Evolutionary conservation across 345 rosid species (phyloP).

Genomic region (Aquilaria malaccensis): DNA sequence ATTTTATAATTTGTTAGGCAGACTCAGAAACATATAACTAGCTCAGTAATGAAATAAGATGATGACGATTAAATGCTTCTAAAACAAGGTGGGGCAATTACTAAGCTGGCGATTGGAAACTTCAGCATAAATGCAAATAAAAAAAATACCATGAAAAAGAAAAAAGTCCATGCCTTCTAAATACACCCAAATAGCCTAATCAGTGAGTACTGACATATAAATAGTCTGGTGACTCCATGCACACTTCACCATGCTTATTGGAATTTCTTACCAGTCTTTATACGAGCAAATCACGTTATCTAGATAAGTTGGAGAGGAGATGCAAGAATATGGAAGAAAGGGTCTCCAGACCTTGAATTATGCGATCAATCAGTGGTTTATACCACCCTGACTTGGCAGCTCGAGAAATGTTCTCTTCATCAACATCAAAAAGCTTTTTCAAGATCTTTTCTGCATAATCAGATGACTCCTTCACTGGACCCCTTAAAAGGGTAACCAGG

Average conservation of each 20-base stretch:
- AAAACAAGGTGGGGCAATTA: too few relatives aligned
- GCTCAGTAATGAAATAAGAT: too few relatives aligned
- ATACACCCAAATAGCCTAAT: too few relatives aligned
- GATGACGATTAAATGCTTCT: too few relatives aligned
- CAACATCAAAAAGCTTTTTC: slow-evolving; percentile 43
- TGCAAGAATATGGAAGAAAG: slow-evolving; percentile 5
- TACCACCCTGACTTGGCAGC: slow-evolving; percentile 65
- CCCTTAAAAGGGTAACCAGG: slow-evolving; percentile 52
- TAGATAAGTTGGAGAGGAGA: not conserved
- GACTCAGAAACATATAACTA: too few relatives aligned
- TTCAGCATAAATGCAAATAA: too few relatives aligned
- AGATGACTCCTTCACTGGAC: slow-evolving; percentile 46
- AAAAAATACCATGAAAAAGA: too few relatives aligned
- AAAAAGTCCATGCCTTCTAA: too few relatives aligned
- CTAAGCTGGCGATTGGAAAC: too few relatives aligned
- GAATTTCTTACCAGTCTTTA: not conserved
- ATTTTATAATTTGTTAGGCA: too few relatives aligned
- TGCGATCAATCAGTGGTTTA: slow-evolving; percentile 47
- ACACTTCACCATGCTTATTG: not conserved
- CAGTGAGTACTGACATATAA: too few relatives aligned
- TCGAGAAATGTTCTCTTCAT: slow-evolving; percentile 43
- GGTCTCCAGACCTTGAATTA: slow-evolving; percentile 40
- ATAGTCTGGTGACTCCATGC: not conserved
- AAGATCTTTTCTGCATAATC: slow-evolving; percentile 40
- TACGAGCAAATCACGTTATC: slow-evolving; percentile 1